Evolutionary conservation across 768 basidiomycete genomes (phyloP), one percentile per base, ranked within the genome.

Genomic region (Pleurotus citrinopileatus): DNA sequence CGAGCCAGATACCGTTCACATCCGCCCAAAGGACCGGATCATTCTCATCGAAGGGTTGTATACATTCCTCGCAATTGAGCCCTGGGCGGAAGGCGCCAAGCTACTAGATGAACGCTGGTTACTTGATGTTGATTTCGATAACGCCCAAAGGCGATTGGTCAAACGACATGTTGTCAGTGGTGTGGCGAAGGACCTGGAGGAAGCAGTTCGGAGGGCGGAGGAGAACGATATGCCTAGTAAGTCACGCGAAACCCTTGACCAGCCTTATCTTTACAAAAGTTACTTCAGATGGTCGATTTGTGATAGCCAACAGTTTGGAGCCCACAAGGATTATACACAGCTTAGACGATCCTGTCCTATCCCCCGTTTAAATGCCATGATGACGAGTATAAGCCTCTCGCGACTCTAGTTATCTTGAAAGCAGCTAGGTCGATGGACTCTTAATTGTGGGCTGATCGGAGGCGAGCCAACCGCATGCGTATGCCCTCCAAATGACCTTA

Each of bases 1-100:
- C 0, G 73, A 73, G 0, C 79, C 81, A 3, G 75, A 85, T 42
- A 79, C 82, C 1, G 65, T 87, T 22, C 63, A 71, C 2, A 78
- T 98, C 23, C 61, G 71, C 22, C 81, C 86, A 15, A 17, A n/a
- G 20, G 22, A 95, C 61, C 83, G 89, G 10, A 80, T 98, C 52
- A 77, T 97, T 38, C 66, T 98, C 55, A 81, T 98, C 57, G 95
- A 98, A 69, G 94, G 95, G 0, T 70, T 97, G n/a, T 97, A 98
- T 67, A 78, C 84, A 2, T 82, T 92, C 60, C 78, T 97, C 25
- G 74, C 81, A n/a, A 69, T 84, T 20, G 71, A 80, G 0, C 86
- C 88, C 0, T 97, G 95, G 95, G 66, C 63, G 1, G 75, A 79
- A 12, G 90, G 86, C 1, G 80, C 83, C 0, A 63, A 70, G 15